phyloP scores from a whole-genome alignment of 139 green algal genomes.

The Chlorella vulgaris region DNA sequence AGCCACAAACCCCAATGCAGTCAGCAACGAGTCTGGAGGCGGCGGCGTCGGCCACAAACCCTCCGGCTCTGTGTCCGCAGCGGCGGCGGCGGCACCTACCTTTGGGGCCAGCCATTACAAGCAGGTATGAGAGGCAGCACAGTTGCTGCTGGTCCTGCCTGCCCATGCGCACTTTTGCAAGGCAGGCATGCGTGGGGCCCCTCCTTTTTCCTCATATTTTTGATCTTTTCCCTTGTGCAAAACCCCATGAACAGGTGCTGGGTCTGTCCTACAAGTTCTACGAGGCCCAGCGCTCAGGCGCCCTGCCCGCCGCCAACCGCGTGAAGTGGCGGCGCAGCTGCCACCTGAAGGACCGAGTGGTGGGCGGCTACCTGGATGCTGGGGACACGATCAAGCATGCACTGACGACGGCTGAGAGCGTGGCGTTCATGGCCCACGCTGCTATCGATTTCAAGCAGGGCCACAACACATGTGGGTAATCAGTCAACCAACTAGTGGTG shows the following conservation, averaged over 20 bases:
- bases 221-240: neutral
- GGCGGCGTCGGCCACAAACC: too few relatives aligned
- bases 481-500: too few relatives aligned
- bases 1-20: neutral
- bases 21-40: neutral
- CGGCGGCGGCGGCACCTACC: neutral
- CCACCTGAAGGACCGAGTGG: constrained; percentile 9
- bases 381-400: constrained; percentile 68
- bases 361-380: constrained; percentile 49
- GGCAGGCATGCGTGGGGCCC: neutral
- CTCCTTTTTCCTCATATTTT: neutral
- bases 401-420: constrained; percentile 56
- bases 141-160: neutral
- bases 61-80: neutral
- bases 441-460: constrained; percentile 53
- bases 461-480: neutral
- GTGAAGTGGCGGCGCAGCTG: constrained; percentile 49
- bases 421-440: constrained; percentile 55
- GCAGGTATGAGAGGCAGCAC: neutral
- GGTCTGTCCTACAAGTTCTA: constrained; percentile 45
- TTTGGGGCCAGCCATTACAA: constrained; percentile 5
- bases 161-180: too few relatives aligned
- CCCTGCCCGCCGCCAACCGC: constrained; percentile 40
- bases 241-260: constrained; percentile 9
- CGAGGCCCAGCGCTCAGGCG: constrained; percentile 55